phyloP scores from a whole-genome alignment of 2,329 filamentous ascomycete genomes.

The Cladophialophora bantiana region DNA sequence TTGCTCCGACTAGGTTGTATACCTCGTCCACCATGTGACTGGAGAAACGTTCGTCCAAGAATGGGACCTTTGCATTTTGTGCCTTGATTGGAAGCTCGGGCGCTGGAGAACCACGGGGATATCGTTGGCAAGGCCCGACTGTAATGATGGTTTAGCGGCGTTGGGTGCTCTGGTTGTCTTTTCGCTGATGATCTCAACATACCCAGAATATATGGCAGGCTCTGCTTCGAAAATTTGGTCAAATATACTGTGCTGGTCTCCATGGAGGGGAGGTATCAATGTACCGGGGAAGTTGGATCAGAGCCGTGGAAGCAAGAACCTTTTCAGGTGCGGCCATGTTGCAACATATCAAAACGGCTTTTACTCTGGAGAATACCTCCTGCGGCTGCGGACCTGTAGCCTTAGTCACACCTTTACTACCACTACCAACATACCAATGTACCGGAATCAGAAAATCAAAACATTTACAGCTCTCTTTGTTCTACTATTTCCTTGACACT shows the following conservation, averaged over 20 bases:
- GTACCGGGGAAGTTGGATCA: background rate
- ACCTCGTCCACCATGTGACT: background rate
- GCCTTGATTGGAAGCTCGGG: constrained; percentile 13
- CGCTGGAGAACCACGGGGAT: background rate
- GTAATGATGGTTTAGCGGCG: background rate
- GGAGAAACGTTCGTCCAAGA: background rate
- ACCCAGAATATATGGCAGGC: constrained; percentile 1
- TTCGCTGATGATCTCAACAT: background rate
- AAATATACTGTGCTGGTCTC: background rate
- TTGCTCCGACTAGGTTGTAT: background rate
- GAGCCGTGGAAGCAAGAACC: background rate
- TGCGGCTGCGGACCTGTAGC: background rate
- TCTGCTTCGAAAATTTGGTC: background rate
- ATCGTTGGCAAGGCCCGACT: background rate
- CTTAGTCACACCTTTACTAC: background rate
- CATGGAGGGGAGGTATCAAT: background rate
- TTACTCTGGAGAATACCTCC: too few species aligned
- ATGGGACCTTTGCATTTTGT: background rate
- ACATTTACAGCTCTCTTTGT: background rate
- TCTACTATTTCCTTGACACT: background rate
- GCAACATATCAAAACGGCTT: background rate
- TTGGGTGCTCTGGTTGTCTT: constrained; percentile 2
- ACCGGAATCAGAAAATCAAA: constrained; percentile 1
- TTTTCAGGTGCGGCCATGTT: background rate
- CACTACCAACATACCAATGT: background rate